Base-by-base conservation (phyloP, 345 rosid species). In the Camelina hispida region DNA sequence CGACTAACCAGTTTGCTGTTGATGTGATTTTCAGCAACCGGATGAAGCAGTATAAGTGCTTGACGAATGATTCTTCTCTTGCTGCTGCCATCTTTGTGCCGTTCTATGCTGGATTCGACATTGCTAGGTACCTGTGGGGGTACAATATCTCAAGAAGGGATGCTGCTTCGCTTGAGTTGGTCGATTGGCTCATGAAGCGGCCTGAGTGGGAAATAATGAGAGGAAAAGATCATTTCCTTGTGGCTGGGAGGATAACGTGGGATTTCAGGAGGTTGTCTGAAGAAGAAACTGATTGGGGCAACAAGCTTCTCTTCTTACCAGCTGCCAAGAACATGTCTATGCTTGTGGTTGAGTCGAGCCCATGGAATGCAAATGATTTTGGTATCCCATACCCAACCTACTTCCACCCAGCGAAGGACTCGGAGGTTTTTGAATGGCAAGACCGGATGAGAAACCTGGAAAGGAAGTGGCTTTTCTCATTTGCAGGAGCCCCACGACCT, bases 321-420 rank as follows among this genome's bases (percentile, higher is more conserved):
- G 96, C 91, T 70, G 93, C 96, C 0, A 91, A 81, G 80, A 91
- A 91, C 74, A 93, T 93, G 97, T 88, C 93, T 12, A 84, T 91
- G 96, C 94, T 93, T 69, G 97, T 91, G 79, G 92, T 93, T 14
- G 98, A 93, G 72, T 93, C 98, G 4, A 93, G 97, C 72, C 96
- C 97, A 1, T 89, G 98, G 98, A 84, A 91, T 48, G 92, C 96
- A 0, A 93, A 93, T 79, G 97, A 93, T 71, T 91, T 91, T 32
- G 98, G 87, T 56, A 88, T 91, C 61, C 94, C 97, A 0, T 91
- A 91, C 71, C 98, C 98, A 0, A 91, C 98, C 4, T 88, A 93
- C 74, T 91, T 89, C 73, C 96, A 93, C 62, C 96, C 97, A 14
- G 93, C 93, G 3, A 87, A 86, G 76, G 97, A 89, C 83, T 80